phyloP scores from a whole-genome alignment of 495 filamentous ascomycete genomes.

The Terfezia boudieri region DNA sequence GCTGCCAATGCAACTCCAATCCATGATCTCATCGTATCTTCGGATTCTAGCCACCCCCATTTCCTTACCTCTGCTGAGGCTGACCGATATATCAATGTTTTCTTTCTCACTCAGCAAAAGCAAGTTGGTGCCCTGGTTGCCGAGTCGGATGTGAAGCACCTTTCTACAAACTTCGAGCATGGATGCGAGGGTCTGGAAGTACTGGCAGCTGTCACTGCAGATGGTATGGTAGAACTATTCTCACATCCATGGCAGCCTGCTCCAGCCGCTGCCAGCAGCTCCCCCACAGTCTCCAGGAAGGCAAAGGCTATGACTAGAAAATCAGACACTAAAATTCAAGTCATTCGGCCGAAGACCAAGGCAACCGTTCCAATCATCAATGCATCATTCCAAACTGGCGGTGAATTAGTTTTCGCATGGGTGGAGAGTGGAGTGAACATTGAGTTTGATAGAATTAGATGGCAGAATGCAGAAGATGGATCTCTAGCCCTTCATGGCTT shows the following conservation, averaged over 20 bases:
- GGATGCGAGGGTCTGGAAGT: constrained; percentile 7
- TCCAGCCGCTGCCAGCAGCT: constrained; percentile 12
- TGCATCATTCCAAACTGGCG: constrained; percentile 27
- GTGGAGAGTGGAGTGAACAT: constrained; percentile 34
- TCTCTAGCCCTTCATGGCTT: constrained; percentile 26
- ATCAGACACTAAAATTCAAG: constrained; percentile 28
- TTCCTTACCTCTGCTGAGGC: constrained; percentile 28
- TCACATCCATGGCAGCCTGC: constrained; percentile 25
- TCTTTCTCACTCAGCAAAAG: constrained; percentile 24
- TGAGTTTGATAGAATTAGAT: constrained; percentile 31
- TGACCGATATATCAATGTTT: constrained; percentile 35
- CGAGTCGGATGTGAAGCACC: constrained; percentile 27
- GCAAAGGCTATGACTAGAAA: constrained; percentile 29
- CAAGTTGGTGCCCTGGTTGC: constrained; percentile 31
- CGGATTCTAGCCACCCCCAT: constrained; percentile 17
- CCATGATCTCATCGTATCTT: constrained; percentile 27
- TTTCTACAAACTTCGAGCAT: constrained; percentile 17
- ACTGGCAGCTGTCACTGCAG: constrained; percentile 29
- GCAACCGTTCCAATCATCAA: constrained; percentile 24
- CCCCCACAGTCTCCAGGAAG: constrained; percentile 22
- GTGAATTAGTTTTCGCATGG: constrained; percentile 28
- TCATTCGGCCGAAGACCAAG: constrained; percentile 27
- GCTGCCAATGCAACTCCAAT: constrained; percentile 32
- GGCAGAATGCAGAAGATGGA: constrained; percentile 29
- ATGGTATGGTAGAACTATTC: constrained; percentile 36